phyloP scores from a whole-genome alignment of 768 basidiomycete genomes.

The Mycena sanguinolenta region DNA sequence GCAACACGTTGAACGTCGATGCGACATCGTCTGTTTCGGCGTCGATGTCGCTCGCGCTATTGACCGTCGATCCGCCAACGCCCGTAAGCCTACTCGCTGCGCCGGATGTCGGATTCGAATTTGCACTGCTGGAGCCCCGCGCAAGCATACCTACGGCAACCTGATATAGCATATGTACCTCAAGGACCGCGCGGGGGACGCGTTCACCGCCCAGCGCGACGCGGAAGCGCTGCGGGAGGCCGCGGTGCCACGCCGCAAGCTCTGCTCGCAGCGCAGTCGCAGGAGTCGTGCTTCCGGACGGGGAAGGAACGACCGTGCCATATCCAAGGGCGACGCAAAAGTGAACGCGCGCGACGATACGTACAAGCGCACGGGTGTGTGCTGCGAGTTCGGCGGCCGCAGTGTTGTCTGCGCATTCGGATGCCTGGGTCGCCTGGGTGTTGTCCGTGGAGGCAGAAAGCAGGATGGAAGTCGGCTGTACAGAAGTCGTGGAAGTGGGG shows the following conservation, averaged over 20 bases:
- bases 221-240: conserved; percentile 42
- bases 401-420: neutral
- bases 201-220: conserved; percentile 41
- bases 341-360: conserved; percentile 45
- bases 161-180: conserved; percentile 48
- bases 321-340: conserved; percentile 44
- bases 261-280: conserved; percentile 25
- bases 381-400: conserved; percentile 36
- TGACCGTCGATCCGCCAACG: neutral
- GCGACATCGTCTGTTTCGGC: conserved; percentile 37
- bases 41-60: neutral
- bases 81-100: neutral
- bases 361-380: conserved; percentile 39
- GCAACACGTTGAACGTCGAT: conserved; percentile 45
- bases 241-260: conserved; percentile 44
- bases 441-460: neutral
- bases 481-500: neutral
- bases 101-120: neutral
- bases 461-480: neutral
- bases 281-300: neutral
- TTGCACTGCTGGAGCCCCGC: conserved; percentile 8
- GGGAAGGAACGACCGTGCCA: neutral
- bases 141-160: conserved; percentile 45
- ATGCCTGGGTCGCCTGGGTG: neutral
- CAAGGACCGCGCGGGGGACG: conserved; percentile 41